phyloP scores from a whole-genome alignment of 2,329 filamentous ascomycete species.

The Neospermospora avenae region DNA sequence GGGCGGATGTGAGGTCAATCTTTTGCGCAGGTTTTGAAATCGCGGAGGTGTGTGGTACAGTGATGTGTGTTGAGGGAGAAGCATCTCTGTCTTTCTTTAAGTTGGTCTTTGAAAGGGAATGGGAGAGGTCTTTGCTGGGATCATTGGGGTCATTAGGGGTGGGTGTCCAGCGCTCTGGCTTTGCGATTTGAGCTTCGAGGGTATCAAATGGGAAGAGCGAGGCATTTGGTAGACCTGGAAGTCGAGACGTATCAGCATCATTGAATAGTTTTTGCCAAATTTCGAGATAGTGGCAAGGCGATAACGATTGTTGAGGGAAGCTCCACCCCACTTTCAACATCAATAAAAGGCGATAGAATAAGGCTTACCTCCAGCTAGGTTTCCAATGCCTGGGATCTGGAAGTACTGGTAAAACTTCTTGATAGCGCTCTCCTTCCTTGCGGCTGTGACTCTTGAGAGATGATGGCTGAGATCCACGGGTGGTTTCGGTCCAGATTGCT shows the following conservation, averaged over 20 bases:
- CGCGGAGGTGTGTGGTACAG: slow-evolving; percentile 66
- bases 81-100: slow-evolving; percentile 29
- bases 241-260: slow-evolving; percentile 13
- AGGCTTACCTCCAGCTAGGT: slow-evolving; percentile 57
- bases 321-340: slow-evolving; percentile 6
- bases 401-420: slow-evolving; percentile 90
- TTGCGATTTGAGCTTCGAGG: slow-evolving; percentile 75
- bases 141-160: slow-evolving; percentile 57
- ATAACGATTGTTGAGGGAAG: neutral
- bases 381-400: slow-evolving; percentile 56
- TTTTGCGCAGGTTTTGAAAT: slow-evolving; percentile 59
- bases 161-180: slow-evolving; percentile 70
- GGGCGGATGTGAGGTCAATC: slow-evolving; percentile 76
- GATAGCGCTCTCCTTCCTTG: slow-evolving; percentile 61
- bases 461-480: slow-evolving; percentile 79
- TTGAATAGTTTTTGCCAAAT: neutral
- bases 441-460: slow-evolving; percentile 66
- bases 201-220: slow-evolving; percentile 89
- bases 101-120: slow-evolving; percentile 36
- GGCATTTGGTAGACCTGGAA: slow-evolving; percentile 67
- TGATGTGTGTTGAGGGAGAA: slow-evolving; percentile 48
- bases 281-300: neutral
- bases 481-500: slow-evolving; percentile 21
- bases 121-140: slow-evolving; percentile 36
- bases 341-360: neutral